Evolutionary conservation across 495 filamentous ascomycete genomes (phyloP).

Genomic region (Tricharina praecox): DNA sequence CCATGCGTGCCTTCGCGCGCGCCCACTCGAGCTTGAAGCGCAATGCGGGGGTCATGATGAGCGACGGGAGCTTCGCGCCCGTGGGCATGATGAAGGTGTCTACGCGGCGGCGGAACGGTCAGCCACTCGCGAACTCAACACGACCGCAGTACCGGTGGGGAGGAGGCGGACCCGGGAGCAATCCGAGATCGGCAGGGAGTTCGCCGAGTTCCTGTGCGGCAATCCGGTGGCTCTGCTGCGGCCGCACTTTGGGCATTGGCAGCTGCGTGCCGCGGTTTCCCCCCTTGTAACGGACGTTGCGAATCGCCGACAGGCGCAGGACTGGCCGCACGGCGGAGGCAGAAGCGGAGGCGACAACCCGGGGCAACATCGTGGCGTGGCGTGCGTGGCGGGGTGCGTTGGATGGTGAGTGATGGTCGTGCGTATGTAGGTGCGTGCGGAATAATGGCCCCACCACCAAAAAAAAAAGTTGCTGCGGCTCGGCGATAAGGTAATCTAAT

Average conservation of each 20-base stretch:
- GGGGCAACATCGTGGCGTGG: not conserved
- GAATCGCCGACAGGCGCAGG: not conserved
- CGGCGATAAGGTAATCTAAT: no score
- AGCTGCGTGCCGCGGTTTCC: not conserved
- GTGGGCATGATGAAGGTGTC: slow-evolving; percentile 45
- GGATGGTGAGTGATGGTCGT: no score
- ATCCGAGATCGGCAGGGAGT: slow-evolving; percentile 37
- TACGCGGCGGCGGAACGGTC: slow-evolving; percentile 14
- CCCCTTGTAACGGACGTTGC: slow-evolving; percentile 1
- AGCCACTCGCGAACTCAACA: slow-evolving; percentile 3
- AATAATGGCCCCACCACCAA: no score
- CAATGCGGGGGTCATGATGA: slow-evolving; percentile 33
- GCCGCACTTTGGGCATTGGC: slow-evolving; percentile 8
- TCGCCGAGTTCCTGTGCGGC: slow-evolving; percentile 23
- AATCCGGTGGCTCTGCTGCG: slow-evolving; percentile 32
- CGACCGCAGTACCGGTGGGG: not conserved
- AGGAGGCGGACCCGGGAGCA: slow-evolving; percentile 31
- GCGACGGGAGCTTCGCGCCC: slow-evolving; percentile 38
- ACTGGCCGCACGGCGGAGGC: not conserved
- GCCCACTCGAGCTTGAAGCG: slow-evolving; percentile 36
- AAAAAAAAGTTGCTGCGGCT: no score
- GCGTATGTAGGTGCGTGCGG: no score
- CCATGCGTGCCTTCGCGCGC: slow-evolving; percentile 28
- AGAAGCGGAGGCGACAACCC: no score
- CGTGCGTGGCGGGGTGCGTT: no score